Evolutionary conservation across 345 rosid genomes (phyloP).

Genomic region (Moringa oleifera): DNA sequence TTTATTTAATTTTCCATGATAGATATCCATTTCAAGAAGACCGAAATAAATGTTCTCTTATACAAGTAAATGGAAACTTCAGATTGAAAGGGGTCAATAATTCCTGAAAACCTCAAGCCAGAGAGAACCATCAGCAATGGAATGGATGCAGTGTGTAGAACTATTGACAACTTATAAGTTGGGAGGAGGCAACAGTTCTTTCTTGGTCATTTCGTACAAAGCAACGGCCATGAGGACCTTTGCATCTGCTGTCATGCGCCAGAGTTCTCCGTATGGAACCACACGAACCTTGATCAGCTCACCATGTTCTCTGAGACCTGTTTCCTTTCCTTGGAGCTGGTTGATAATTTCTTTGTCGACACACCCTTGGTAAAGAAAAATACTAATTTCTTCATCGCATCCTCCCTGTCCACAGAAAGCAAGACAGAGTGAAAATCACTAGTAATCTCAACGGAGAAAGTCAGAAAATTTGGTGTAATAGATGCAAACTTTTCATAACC

Average conservation of each 20-base stretch:
- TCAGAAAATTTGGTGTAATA: no score
- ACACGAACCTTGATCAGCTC: conserved; percentile 76
- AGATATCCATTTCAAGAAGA: not conserved
- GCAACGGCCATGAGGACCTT: conserved; percentile 68
- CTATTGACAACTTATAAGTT: conserved; percentile 9
- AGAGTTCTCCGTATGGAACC: conserved; percentile 58
- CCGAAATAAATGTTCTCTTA: not conserved
- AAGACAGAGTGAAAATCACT: not conserved
- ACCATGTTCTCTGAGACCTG: conserved; percentile 66
- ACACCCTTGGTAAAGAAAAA: conserved; percentile 58
- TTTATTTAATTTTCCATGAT: not conserved
- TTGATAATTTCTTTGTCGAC: conserved; percentile 53
- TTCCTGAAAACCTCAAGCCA: not conserved
- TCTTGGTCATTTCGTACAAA: conserved; percentile 74
- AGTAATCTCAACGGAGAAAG: not conserved
- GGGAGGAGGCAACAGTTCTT: conserved; percentile 35
- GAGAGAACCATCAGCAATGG: no score
- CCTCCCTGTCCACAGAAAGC: conserved; percentile 54
- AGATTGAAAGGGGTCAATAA: not conserved
- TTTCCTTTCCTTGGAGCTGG: conserved; percentile 76
- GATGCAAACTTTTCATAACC: no score
- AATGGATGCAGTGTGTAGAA: no score
- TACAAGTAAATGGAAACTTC: not conserved
- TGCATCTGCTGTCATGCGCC: conserved; percentile 75
- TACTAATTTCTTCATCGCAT: conserved; percentile 81